Evolutionary conservation across 208 protist genomes (phyloP).

Genomic region (Leptomonas seymouri): DNA sequence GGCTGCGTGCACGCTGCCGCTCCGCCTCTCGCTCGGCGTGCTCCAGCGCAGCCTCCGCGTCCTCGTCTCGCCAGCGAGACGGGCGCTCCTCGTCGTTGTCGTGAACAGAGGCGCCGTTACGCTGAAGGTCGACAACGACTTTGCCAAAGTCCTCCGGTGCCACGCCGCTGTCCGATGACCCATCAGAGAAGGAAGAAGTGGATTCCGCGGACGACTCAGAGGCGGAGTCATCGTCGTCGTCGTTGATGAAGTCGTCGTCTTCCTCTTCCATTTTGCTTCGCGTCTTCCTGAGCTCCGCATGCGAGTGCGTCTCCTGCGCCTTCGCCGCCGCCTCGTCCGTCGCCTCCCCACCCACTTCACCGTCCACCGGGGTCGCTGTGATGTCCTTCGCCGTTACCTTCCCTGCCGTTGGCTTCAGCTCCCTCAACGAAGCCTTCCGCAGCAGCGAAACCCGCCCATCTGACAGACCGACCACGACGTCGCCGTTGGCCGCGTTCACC

Average conservation of each 20-base stretch:
- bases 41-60: slow-evolving; percentile 41
- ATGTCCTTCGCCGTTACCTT: background rate
- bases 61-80: slow-evolving; percentile 63
- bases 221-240: slow-evolving; percentile 16
- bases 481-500: slow-evolving; percentile 55
- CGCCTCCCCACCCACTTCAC: slow-evolving; percentile 2
- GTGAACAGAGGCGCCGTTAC: slow-evolving; percentile 43
- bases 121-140: slow-evolving; percentile 66
- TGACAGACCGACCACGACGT: slow-evolving; percentile 67
- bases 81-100: slow-evolving; percentile 52
- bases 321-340: background rate
- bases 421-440: slow-evolving; percentile 27
- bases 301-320: background rate
- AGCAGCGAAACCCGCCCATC: slow-evolving; percentile 63
- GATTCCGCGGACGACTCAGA: slow-evolving; percentile 32
- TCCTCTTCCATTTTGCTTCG: too few relatives aligned
- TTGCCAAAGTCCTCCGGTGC: slow-evolving; percentile 59
- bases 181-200: slow-evolving; percentile 13
- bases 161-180: slow-evolving; percentile 45
- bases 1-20: slow-evolving; percentile 37
- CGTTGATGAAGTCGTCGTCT: slow-evolving; percentile 33
- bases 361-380: slow-evolving; percentile 2
- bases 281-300: background rate
- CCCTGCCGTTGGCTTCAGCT: background rate
- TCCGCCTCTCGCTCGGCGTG: slow-evolving; percentile 37